phyloP scores from a whole-genome alignment of 73 alveolate species.

The Strombidium stylifer region DNA sequence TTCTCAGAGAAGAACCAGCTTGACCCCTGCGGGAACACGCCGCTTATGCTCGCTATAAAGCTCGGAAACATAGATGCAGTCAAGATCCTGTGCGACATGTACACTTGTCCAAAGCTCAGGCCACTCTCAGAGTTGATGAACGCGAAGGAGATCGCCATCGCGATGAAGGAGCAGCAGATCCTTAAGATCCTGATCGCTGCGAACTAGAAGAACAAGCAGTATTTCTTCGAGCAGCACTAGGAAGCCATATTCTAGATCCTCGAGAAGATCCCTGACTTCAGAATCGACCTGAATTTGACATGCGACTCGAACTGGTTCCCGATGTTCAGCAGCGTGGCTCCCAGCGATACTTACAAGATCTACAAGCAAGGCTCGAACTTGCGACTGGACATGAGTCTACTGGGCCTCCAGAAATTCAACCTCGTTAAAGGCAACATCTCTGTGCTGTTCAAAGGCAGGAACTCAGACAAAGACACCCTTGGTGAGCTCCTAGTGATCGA shows the following conservation, averaged over 20 bases:
- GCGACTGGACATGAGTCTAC: constrained; percentile 42
- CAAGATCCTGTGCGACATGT: constrained; percentile 58
- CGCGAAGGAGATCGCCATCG: constrained; percentile 32
- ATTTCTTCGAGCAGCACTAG: constrained; percentile 37
- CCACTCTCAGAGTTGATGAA: constrained; percentile 21
- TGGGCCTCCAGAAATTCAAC: constrained; percentile 32
- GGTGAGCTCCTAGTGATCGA: constrained; percentile 50
- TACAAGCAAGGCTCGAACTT: constrained; percentile 40
- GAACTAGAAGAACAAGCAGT: constrained; percentile 32
- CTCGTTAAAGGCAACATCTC: constrained; percentile 32
- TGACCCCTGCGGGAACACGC: constrained; percentile 68
- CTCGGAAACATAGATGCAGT: constrained; percentile 54
- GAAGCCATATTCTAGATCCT: constrained; percentile 37
- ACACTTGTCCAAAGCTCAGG: constrained; percentile 65
- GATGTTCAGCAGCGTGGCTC: constrained; percentile 44
- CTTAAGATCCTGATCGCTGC: constrained; percentile 20
- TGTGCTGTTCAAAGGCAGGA: constrained; percentile 48
- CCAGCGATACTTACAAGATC: constrained; percentile 56
- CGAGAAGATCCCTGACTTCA: constrained; percentile 56
- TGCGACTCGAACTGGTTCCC: constrained; percentile 62
- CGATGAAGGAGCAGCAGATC: constrained; percentile 16
- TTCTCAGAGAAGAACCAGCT: constrained; percentile 63
- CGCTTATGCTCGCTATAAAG: constrained; percentile 68
- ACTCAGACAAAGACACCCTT: constrained; percentile 28
- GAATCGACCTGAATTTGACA: constrained; percentile 45